Percentiles rank a stretch among this genome's conserved stretches.
Evolutionary conservation across 208 protist genomes (phyloP).

Genomic region (Borovskyia barvae): DNA sequence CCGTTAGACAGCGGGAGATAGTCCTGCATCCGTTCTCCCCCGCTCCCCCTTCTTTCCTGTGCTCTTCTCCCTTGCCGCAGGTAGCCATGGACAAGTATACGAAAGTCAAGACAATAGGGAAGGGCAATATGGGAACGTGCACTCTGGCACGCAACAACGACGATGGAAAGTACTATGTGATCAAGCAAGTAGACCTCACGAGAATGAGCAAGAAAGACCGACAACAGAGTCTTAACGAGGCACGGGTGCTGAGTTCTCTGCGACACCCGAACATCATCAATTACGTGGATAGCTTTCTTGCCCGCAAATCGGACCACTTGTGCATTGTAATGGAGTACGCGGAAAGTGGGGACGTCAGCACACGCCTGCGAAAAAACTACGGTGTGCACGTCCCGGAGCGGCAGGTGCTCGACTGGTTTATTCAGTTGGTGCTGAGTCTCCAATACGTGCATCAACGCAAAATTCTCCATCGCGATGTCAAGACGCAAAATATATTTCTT

Average conservation of each 20-base stretch:
- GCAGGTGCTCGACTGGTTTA: constrained; percentile 88
- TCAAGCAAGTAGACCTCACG: constrained; percentile 92
- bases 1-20: too few relatives aligned
- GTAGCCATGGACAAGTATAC: constrained; percentile 88
- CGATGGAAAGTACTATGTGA: constrained; percentile 91
- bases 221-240: constrained; percentile 91
- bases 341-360: constrained; percentile 84
- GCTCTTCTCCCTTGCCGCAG: neutral
- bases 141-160: constrained; percentile 89
- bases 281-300: constrained; percentile 93
- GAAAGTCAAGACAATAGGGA: constrained; percentile 90
- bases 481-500: constrained; percentile 94
- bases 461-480: constrained; percentile 93
- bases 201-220: constrained; percentile 88
- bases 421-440: constrained; percentile 89
- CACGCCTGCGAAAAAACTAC: constrained; percentile 77
- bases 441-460: constrained; percentile 91
- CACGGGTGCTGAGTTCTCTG: constrained; percentile 82
- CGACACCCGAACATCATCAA: constrained; percentile 94
- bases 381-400: constrained; percentile 77
- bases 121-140: constrained; percentile 94
- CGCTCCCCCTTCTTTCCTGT: neutral
- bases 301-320: constrained; percentile 80
- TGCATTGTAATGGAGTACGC: constrained; percentile 94
- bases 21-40: too few relatives aligned